A percentile compares a stretch with the other conserved stretches of the same genome.
These are phyloP conservation scores for Rhizoclosmatium sp. DNA, from an alignment of 192 early-diverging fungal genomes.

Conservation along the genomic window DNA sequence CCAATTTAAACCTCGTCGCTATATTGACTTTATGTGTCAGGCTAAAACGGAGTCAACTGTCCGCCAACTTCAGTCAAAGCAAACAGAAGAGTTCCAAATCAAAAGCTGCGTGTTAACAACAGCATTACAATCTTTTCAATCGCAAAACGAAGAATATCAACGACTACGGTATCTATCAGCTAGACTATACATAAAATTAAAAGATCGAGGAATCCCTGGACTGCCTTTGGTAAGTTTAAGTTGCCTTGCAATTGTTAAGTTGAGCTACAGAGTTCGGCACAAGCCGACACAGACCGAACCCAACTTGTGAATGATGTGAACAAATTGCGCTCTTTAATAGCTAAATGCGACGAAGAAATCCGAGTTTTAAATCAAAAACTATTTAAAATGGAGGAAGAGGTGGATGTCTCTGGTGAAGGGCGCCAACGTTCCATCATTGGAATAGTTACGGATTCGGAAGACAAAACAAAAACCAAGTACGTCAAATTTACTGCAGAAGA, in stretches of 20 bases:
- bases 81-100: constrained; percentile 1
- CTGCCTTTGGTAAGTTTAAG: background rate
- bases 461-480: background rate
- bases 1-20: too few species aligned
- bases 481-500: background rate
- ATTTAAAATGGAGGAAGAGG: constrained; percentile 36
- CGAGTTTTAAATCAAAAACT: constrained; percentile 15
- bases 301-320: background rate
- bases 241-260: background rate
- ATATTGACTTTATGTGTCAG: too few species aligned
- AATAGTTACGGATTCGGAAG: background rate
- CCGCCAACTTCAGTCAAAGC: too few species aligned
- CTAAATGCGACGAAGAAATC: constrained; percentile 34
- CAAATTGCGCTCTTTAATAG: background rate
- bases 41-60: too few species aligned
- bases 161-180: constrained; percentile 11
- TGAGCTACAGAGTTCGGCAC: background rate
- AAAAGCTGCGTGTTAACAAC: background rate
- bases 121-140: constrained; percentile 7
- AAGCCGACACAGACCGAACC: background rate
- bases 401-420: constrained; percentile 5
- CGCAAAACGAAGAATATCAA: constrained; percentile 33
- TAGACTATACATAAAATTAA: constrained; percentile 12
- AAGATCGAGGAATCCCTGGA: constrained; percentile 22
- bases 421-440: background rate